Base-by-base conservation (phyloP, 1,284 basidiomycete species). In the Abortiporus biennis region DNA sequence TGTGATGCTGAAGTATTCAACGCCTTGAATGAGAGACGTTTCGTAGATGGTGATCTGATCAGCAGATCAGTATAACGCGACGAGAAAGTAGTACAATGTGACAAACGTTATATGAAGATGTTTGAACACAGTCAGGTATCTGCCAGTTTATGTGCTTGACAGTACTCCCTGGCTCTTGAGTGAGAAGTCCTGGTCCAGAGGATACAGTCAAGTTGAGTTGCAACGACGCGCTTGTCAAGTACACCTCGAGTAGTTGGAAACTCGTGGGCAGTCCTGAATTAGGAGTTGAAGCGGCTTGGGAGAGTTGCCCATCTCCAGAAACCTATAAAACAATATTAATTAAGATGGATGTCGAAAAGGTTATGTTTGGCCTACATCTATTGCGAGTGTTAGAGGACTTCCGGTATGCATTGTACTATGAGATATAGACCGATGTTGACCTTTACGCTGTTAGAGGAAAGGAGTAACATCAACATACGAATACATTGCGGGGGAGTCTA, bases 1-100 rank as follows among this genome's bases (percentile, higher is more conserved):
- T 4, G 71, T 72, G 32, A 75, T 72, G 12, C 64, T 57, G 47
- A 68, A 75, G 48, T 57, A 65, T 4, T 51, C 45, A 30, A 57
- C 36, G 11, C 58, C 58, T 38, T 71, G 60, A 41, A 71, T 58
- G 35, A 60, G 59, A 3, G 69, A 66, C 4, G 48, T 47, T 48
- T 77, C 74, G 47, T 77, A 76, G 37, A 74, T 59, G 12, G 73
- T 74, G 35, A 76, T 57, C 73, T 76, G 42, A 36, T 19, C 12
- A 4, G 38, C 39, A 22, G 19, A 23, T 9, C 36, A 13, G 8
- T 35, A 9, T 27, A n/a, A 8, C 22, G 13, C 40, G n/a, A 38
- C 22, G 36, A 41, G 20, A 13, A 19, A 13, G n/a, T 3, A 40
- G 39, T 29, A n/a, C n/a, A 31, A 6, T 19, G 15, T n/a, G 8